A percentile compares a stretch with the other conserved stretches of the same genome.
These are phyloP conservation scores for Allomyces arbusculus DNA, from an alignment of 192 early-diverging fungal species.

Conservation along the genomic window DNA sequence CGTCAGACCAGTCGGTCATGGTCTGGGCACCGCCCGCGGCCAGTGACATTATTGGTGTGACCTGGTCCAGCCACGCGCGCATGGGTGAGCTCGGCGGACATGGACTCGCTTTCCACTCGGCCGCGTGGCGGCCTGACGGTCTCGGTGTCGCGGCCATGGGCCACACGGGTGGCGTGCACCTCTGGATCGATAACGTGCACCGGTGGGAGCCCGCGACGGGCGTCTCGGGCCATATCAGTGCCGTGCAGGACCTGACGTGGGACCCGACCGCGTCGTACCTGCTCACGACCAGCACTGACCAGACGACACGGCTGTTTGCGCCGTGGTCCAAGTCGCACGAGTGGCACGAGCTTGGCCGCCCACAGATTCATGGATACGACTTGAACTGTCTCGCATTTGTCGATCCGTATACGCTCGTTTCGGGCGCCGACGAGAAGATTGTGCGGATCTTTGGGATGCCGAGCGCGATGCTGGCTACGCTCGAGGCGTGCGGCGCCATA, in stretches of 20 bases:
- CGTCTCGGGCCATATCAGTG: conserved; percentile 58
- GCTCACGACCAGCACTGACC: conserved; percentile 62
- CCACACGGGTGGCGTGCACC: conserved; percentile 1
- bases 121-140: conserved; percentile 41
- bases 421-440: conserved; percentile 89
- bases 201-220: conserved; percentile 50
- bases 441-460: conserved; percentile 75
- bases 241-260: conserved; percentile 69
- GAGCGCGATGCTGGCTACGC: conserved; percentile 44
- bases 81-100: conserved; percentile 76
- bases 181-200: background rate
- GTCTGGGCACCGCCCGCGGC: conserved; percentile 63
- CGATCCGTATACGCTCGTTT: conserved; percentile 48
- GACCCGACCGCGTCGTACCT: conserved; percentile 51
- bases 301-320: conserved; percentile 68
- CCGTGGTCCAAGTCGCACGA: conserved; percentile 35
- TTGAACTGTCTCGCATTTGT: conserved; percentile 67
- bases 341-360: conserved; percentile 84
- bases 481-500: conserved; percentile 13
- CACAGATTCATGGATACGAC: conserved; percentile 95
- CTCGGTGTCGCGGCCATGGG: background rate
- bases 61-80: conserved; percentile 19
- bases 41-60: conserved; percentile 3
- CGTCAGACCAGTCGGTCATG: conserved; percentile 79
- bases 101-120: conserved; percentile 65